Base-by-base conservation (phyloP, 768 basidiomycete genomes). In the Pleurotus sapidus region DNA sequence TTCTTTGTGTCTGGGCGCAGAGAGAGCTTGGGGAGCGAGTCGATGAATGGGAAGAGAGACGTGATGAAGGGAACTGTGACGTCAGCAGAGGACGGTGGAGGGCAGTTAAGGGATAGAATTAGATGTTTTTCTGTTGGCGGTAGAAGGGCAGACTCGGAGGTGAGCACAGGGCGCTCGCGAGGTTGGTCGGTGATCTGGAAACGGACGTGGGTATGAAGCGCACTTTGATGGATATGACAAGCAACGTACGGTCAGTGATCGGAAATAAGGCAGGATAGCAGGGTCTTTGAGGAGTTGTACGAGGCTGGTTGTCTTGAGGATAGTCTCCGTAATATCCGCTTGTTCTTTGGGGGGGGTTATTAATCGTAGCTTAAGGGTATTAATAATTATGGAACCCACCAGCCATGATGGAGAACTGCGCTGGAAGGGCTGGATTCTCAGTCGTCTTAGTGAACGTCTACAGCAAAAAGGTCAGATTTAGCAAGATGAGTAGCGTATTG, bases 371-470 rank as follows among this genome's bases (percentile, higher is more conserved):
- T 57, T 9, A 57, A 56, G 27, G 62, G 50, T 4, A 46, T 30
- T 15, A 46, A 25, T 30, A 7, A 55, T 49, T 15, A 15, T 47
- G 49, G 34, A 27, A 57, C 63, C 27, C 64, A 86, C 86, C 86
- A 58, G 91, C 87, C 88, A 95, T 92, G 63, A 93, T 80, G 11
- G 86, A 83, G 46, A 88, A 74, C 17, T 77, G 73, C 0, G 80
- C 62, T 3, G 91, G 88, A 23, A 96, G 73, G 14, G 74, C 68
- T 2, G 80, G 49, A 61, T 82, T 81, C 58, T 94, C 93, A 11
- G 82, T 75, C 4, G 89, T 86, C 66, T 87, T 89, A 15, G 93
- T 87, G 71, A 95, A 93, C 0, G 89, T 90, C 93, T 94, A 67
- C 17, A 43, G 8, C 49, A 30, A 62, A 40, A 57, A 45, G 23